A percentile compares a stretch with the other conserved stretches of the same genome.
These are phyloP conservation scores for Amphirosellinia nigrospora DNA, from an alignment of 495 filamentous ascomycete genomes.

Conservation along the genomic window DNA sequence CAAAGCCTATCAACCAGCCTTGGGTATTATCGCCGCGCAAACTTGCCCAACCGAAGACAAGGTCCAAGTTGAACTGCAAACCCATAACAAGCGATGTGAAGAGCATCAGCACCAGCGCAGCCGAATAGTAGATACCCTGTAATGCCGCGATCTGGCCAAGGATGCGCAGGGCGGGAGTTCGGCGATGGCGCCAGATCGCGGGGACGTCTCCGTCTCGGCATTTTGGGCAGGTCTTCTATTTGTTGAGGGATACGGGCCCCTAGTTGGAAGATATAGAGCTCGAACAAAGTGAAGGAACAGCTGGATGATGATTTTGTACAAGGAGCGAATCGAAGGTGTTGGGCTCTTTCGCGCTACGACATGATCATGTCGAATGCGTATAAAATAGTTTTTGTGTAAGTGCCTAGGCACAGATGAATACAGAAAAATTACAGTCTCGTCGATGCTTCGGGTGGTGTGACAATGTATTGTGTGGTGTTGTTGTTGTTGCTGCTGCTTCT, in stretches of 20 bases:
- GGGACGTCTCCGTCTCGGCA: slow-evolving; percentile 81
- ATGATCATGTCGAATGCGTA: slow-evolving; percentile 30
- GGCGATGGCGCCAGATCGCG: slow-evolving; percentile 76
- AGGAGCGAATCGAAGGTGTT: slow-evolving; percentile 26
- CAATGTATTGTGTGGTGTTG: neutral
- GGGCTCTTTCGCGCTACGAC: slow-evolving; percentile 28
- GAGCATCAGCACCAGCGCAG: slow-evolving; percentile 75
- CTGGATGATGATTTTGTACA: neutral
- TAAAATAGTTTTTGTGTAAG: neutral
- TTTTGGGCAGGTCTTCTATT: slow-evolving; percentile 38
- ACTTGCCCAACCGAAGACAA: slow-evolving; percentile 81
- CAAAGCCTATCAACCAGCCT: slow-evolving; percentile 88
- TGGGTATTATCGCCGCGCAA: slow-evolving; percentile 87
- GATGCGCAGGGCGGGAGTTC: slow-evolving; percentile 88
- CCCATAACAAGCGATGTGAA: slow-evolving; percentile 91
- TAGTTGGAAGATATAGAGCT: neutral
- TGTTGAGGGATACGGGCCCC: neutral
- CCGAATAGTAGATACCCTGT: slow-evolving; percentile 83
- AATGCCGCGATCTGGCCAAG: slow-evolving; percentile 84
- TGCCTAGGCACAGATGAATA: neutral
- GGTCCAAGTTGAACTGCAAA: slow-evolving; percentile 67
- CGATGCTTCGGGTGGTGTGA: neutral
- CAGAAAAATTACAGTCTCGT: neutral
- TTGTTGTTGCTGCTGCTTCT: no score
- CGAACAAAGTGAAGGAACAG: neutral